A percentile compares a stretch with the other conserved stretches of the same genome.
These are phyloP conservation scores for Tolypocladium ophioglossoides DNA, from an alignment of 2,329 filamentous ascomycete species.

Conservation along the genomic window DNA sequence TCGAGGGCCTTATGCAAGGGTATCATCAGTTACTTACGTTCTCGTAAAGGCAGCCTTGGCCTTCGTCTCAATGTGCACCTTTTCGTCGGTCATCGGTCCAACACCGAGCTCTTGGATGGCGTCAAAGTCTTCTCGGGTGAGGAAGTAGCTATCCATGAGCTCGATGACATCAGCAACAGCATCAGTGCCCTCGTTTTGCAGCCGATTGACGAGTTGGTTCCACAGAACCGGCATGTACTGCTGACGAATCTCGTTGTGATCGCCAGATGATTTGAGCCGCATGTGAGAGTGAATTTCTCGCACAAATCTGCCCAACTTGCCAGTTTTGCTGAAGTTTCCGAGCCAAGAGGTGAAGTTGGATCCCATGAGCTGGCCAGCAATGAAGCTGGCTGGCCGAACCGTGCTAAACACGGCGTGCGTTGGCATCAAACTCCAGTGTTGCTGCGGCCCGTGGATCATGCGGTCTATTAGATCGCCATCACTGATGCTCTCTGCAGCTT, in stretches of 20 bases:
- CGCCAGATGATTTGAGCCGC: conserved; percentile 80
- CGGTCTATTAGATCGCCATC: conserved; percentile 92
- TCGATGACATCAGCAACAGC: conserved; percentile 75
- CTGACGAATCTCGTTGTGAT: conserved; percentile 87
- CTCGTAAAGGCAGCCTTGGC: conserved; percentile 86
- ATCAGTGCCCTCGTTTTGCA: conserved; percentile 73
- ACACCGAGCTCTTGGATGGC: conserved; percentile 85
- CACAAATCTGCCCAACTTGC: conserved; percentile 66
- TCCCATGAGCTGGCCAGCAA: conserved; percentile 65
- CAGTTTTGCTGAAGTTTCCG: conserved; percentile 83
- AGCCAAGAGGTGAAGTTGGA: conserved; percentile 85
- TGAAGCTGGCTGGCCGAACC: conserved; percentile 79
- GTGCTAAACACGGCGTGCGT: conserved; percentile 93
- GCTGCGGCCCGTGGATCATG: conserved; percentile 97
- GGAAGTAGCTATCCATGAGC: conserved; percentile 92
- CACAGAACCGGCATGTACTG: conserved; percentile 87
- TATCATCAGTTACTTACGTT: conserved; percentile 45
- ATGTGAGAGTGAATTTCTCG: conserved; percentile 97
- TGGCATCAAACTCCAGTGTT: conserved; percentile 98
- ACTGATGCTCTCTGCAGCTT: conserved; percentile 90
- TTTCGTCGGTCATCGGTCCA: conserved; percentile 68
- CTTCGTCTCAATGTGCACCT: conserved; percentile 69
- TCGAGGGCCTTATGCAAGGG: conserved; percentile 1
- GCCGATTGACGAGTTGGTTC: conserved; percentile 63
- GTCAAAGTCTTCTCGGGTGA: conserved; percentile 93